phyloP scores from a whole-genome alignment of 2,329 filamentous ascomycete genomes.

The Byssothecium circinans region DNA sequence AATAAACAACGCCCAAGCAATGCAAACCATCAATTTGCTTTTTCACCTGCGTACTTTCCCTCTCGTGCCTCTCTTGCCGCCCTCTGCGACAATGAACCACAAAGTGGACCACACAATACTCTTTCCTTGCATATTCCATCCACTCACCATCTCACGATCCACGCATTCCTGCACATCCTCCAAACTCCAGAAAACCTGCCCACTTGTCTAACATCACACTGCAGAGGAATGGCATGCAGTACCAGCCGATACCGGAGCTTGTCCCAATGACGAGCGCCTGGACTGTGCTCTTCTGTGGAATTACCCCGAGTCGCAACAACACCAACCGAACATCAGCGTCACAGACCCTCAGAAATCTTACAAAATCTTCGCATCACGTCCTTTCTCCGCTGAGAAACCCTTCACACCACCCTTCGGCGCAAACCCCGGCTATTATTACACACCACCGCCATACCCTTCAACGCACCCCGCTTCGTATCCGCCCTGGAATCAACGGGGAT shows the following conservation, averaged over 20 bases:
- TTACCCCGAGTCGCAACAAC: slow-evolving; percentile 11
- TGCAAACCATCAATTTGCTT: background rate
- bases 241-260: slow-evolving; percentile 16
- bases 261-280: background rate
- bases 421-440: too few relatives aligned
- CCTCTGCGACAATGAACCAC: background rate
- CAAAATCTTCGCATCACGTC: background rate
- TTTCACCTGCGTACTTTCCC: background rate
- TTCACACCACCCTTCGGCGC: too few relatives aligned
- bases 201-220: slow-evolving; percentile 12
- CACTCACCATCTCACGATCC: background rate
- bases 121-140: background rate
- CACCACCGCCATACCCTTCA: background rate
- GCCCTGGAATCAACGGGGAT: slow-evolving; percentile 2
- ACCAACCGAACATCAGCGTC: slow-evolving; percentile 6
- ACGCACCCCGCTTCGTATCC: slow-evolving; percentile 12
- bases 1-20: background rate
- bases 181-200: background rate
- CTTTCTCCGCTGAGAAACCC: background rate
- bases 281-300: slow-evolving; percentile 3
- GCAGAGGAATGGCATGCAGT: slow-evolving; percentile 8
- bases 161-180: background rate
- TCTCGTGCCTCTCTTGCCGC: background rate
- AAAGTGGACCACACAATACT: background rate
- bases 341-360: background rate